These are phyloP conservation scores for Boletales sp. DNA, from an alignment of 768 basidiomycete genomes.

Conservation along the genomic window DNA sequence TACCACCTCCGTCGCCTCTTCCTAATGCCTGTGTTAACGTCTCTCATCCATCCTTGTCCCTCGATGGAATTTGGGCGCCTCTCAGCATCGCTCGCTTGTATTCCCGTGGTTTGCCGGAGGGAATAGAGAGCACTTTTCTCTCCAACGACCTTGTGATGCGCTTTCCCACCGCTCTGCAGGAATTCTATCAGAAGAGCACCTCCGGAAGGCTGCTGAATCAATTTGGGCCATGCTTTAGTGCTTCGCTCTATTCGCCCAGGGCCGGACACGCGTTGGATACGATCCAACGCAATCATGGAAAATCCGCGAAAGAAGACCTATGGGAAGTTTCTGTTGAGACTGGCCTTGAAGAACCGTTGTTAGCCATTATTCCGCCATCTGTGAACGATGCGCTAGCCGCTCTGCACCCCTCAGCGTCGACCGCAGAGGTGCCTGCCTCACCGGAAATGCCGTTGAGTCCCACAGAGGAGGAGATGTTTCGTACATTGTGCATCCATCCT, in stretches of 20 bases:
- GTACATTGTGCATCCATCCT: slow-evolving; percentile 54
- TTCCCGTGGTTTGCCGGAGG: slow-evolving; percentile 21
- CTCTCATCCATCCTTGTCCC: slow-evolving; percentile 46
- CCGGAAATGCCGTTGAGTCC: slow-evolving; percentile 54
- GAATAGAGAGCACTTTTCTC: slow-evolving; percentile 52
- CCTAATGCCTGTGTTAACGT: slow-evolving; percentile 49
- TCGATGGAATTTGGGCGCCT: slow-evolving; percentile 71
- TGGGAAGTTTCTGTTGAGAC: slow-evolving; percentile 21
- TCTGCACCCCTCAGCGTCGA: slow-evolving; percentile 18
- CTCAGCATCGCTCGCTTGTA: slow-evolving; percentile 51
- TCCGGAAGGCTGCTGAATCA: slow-evolving; percentile 48
- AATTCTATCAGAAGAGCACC: slow-evolving; percentile 49
- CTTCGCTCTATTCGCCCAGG: slow-evolving; percentile 30
- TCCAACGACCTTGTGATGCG: slow-evolving; percentile 57
- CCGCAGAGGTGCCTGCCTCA: slow-evolving; percentile 4
- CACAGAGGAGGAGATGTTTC: slow-evolving; percentile 70
- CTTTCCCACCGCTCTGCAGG: slow-evolving; percentile 60
- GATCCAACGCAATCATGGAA: slow-evolving; percentile 2
- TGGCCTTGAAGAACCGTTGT: slow-evolving; percentile 19
- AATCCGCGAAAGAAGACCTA: slow-evolving; percentile 7
- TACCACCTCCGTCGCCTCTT: slow-evolving; percentile 27
- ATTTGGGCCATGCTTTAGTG: slow-evolving; percentile 63
- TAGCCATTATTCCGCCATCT: slow-evolving; percentile 21
- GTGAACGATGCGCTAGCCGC: slow-evolving; percentile 30
- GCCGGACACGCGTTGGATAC: not conserved